phyloP scores from a whole-genome alignment of 257 asterid genomes.

The Solanum etuberosum region DNA sequence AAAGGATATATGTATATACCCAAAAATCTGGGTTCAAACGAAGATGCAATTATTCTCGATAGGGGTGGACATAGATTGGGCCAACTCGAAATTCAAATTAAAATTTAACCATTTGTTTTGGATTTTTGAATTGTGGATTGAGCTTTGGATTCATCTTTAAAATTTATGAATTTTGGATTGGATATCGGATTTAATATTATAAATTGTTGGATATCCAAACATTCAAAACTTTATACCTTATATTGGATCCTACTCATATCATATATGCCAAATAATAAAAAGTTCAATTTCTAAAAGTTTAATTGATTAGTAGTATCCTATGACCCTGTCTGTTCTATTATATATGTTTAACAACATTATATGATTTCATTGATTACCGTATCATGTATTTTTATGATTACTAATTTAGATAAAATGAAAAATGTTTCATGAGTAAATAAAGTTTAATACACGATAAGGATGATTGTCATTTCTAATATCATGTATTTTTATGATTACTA shows the following conservation, averaged over 20 bases:
- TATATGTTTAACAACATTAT: neutral
- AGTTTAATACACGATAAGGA: neutral
- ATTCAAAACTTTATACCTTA: neutral
- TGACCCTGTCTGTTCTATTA: neutral
- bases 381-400: neutral
- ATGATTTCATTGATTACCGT: neutral
- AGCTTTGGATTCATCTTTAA: too few relatives aligned
- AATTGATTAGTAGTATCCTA: neutral
- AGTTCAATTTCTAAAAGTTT: neutral
- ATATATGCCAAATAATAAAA: neutral
- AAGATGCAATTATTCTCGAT: neutral
- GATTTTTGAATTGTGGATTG: too few relatives aligned
- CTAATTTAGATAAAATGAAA: neutral
- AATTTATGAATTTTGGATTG: neutral
- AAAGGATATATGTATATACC: neutral
- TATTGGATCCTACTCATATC: neutral
- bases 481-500: neutral
- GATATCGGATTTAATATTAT: too few relatives aligned
- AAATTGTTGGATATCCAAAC: neutral
- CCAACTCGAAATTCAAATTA: neutral
- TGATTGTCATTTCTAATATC: neutral
- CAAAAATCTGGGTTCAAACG: neutral
- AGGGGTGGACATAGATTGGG: neutral
- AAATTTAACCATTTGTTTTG: neutral
- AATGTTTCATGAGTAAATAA: neutral